These are phyloP conservation scores for Cordyceps cicadae DNA, from an alignment of 2,329 filamentous ascomycete species.

Conservation along the genomic window DNA sequence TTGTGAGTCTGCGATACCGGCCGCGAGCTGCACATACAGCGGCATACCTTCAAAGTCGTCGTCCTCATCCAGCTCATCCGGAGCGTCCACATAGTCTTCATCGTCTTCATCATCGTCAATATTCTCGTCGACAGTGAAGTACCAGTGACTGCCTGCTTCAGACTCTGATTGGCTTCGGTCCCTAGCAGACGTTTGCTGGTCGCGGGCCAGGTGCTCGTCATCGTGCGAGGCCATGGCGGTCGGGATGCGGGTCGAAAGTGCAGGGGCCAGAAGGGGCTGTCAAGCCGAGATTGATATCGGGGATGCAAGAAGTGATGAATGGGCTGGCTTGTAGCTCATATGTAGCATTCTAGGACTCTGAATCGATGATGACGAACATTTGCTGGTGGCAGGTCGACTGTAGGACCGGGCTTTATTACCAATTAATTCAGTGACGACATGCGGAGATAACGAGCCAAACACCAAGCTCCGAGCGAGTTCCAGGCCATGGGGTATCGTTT, in stretches of 20 bases:
- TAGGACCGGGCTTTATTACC: neutral
- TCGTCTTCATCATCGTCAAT: constrained; percentile 16
- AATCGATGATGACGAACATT: neutral
- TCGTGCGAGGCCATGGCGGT: neutral
- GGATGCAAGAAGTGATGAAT: neutral
- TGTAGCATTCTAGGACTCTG: neutral
- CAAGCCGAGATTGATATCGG: neutral
- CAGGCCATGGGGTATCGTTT: neutral
- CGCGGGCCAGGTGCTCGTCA: neutral
- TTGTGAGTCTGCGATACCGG: neutral
- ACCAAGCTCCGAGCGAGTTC: neutral
- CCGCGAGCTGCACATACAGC: neutral
- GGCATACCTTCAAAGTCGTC: constrained; percentile 18
- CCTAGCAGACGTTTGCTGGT: neutral
- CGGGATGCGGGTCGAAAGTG: neutral
- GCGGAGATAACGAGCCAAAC: constrained; percentile 9
- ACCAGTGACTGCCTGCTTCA: constrained; percentile 6
- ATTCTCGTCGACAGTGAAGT: constrained; percentile 8
- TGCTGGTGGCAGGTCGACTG: neutral
- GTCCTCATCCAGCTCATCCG: constrained; percentile 17
- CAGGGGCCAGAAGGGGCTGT: neutral
- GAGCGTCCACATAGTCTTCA: constrained; percentile 24
- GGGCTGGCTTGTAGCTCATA: neutral
- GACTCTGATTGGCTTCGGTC: neutral
- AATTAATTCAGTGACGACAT: constrained; percentile 10